These are phyloP conservation scores for Chrysoporthe puriensis DNA, from an alignment of 2,329 filamentous ascomycete species.

Conservation along the genomic window DNA sequence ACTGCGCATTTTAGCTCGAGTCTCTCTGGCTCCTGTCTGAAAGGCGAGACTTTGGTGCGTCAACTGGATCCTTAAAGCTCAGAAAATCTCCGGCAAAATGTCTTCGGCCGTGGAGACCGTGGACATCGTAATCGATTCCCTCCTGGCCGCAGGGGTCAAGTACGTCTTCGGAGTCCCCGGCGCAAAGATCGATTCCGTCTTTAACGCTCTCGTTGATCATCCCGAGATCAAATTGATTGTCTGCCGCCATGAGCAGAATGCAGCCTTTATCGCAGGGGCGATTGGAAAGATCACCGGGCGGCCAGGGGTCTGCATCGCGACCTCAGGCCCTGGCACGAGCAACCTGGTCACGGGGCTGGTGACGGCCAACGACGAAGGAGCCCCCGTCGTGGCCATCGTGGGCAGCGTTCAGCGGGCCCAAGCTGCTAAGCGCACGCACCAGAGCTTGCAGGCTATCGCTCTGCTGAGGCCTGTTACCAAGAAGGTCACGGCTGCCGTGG, in stretches of 20 bases:
- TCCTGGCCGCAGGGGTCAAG: constrained; percentile 45
- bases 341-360: constrained; percentile 51
- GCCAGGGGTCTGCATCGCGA: constrained; percentile 51
- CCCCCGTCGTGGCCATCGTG: constrained; percentile 52
- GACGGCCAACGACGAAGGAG: constrained; percentile 52
- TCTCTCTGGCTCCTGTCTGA: neutral
- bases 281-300: constrained; percentile 49
- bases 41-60: neutral
- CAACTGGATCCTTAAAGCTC: neutral
- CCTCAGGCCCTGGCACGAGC: constrained; percentile 50
- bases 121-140: constrained; percentile 37
- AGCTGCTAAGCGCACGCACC: constrained; percentile 50
- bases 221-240: constrained; percentile 51
- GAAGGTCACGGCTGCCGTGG: constrained; percentile 44
- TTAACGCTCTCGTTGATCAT: constrained; percentile 50
- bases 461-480: constrained; percentile 50
- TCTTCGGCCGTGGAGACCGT: constrained; percentile 33
- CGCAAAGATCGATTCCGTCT: constrained; percentile 53
- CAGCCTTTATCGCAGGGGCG: constrained; percentile 53
- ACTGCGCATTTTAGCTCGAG: neutral
- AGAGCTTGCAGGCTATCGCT: constrained; percentile 48
- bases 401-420: constrained; percentile 49
- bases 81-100: constrained; percentile 3
- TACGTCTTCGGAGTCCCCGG: constrained; percentile 52
- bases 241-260: constrained; percentile 54